phyloP scores from a whole-genome alignment of 2,329 filamentous ascomycete species.

The Fonsecaea multimorphosa region DNA sequence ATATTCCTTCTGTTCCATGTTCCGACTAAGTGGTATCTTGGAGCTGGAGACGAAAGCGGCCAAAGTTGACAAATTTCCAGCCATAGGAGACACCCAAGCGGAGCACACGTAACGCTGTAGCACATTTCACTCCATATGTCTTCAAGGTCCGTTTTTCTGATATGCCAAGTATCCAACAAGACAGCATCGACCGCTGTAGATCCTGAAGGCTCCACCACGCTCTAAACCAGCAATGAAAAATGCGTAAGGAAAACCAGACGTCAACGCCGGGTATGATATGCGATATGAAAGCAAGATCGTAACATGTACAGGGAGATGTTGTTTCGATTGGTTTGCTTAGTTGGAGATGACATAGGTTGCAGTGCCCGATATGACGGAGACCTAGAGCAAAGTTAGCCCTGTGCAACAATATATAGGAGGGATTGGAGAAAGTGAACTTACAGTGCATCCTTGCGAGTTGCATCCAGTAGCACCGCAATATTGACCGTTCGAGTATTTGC shows the following conservation, averaged over 20 bases:
- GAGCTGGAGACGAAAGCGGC: neutral
- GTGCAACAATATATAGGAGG: slow-evolving; percentile 1
- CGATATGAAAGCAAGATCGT: slow-evolving; percentile 33
- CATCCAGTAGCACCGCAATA: slow-evolving; percentile 62
- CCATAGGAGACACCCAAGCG: neutral
- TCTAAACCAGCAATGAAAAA: slow-evolving; percentile 27
- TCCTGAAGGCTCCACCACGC: slow-evolving; percentile 15
- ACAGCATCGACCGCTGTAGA: slow-evolving; percentile 20
- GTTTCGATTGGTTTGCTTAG: slow-evolving; percentile 20
- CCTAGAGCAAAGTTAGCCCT: slow-evolving; percentile 45
- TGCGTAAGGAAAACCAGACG: slow-evolving; percentile 27
- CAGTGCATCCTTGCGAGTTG: slow-evolving; percentile 75
- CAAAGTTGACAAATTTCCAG: neutral
- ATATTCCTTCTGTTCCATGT: neutral
- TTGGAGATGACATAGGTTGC: slow-evolving; percentile 56
- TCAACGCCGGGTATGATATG: slow-evolving; percentile 36
- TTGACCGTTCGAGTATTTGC: slow-evolving; percentile 69
- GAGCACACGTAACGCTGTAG: neutral
- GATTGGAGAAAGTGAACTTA: slow-evolving; percentile 60
- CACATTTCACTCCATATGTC: neutral
- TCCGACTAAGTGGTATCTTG: neutral
- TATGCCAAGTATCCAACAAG: slow-evolving; percentile 14
- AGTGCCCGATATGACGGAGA: slow-evolving; percentile 56
- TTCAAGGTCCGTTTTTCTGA: neutral
- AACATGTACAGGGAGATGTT: slow-evolving; percentile 28